Conservation (phyloP, 2,329 filamentous ascomycete genomes). For the Thelonectria discophora region DNA sequence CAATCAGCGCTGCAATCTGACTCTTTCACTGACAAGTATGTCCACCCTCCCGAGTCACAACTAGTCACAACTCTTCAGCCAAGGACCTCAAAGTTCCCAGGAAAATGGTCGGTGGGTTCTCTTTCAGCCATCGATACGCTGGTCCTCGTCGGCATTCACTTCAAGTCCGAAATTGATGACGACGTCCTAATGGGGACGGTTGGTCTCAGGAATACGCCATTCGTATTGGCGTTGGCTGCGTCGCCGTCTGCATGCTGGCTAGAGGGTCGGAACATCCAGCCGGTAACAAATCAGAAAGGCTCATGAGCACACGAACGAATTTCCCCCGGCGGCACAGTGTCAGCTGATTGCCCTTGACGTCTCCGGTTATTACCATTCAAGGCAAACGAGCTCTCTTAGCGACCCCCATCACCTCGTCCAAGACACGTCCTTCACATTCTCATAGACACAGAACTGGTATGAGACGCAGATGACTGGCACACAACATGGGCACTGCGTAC, state of each 20-base stretch:
- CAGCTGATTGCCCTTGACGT: background rate
- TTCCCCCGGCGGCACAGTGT: background rate
- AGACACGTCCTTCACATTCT: background rate
- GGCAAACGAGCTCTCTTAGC: background rate
- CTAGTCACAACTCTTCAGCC: conserved; percentile 6
- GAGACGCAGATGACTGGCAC: conserved; percentile 11
- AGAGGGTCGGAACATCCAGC: conserved; percentile 21
- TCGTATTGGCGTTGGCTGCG: conserved; percentile 18
- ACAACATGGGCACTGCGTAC: background rate
- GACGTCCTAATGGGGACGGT: background rate
- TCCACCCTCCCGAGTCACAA: conserved; percentile 10
- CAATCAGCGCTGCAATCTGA: conserved; percentile 29
- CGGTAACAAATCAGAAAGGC: conserved; percentile 27
- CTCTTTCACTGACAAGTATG: conserved; percentile 15
- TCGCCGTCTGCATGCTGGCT: conserved; percentile 11
- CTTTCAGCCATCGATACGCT: background rate
- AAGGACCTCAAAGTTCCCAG: background rate
- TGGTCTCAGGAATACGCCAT: conserved; percentile 5
- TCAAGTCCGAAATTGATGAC: background rate
- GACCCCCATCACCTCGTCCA: background rate
- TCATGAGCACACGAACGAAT: background rate
- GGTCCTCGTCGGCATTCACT: background rate
- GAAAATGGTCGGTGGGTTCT: background rate
- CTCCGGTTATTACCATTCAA: background rate
- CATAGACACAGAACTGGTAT: background rate